Base-by-base conservation (phyloP, 768 basidiomycete species). In the Hypsizygus marmoreus region DNA sequence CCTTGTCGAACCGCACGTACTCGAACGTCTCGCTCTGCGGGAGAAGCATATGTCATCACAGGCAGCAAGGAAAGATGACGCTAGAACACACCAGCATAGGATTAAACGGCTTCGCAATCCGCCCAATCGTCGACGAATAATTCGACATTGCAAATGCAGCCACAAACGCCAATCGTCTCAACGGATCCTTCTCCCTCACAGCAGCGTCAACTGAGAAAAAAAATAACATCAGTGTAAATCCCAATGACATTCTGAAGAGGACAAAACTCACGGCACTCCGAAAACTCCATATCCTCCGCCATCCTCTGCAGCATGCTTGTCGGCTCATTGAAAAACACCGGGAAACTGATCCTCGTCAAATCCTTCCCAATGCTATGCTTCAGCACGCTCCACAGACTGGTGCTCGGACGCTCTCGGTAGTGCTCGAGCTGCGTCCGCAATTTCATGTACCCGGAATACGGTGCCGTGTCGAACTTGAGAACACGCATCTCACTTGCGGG, bases 231-330 rank as follows among this genome's bases (percentile, higher is more conserved):
- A 49, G 19, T 25, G 29, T 47, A 30, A 39, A 46, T 28, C 13
- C 45, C 36, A 19, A 39, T 34, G 54, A 26, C 9, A 13, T 3
- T 44, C 29, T 25, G 22, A 43, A 30, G 40, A 34, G 45, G 17
- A 42, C 35, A 20, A 16, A 2, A 80, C 89, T 73, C 57, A 91
- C 88, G 69, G 59, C 92, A 95, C 55, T 93, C 91, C 1, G 90
- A 86, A 67, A 95, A 97, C 65, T 97, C 95, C 91, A 95, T 95
- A 66, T 98, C 95, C 68, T 98, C 95, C 9, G 94, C 87, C 91
- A 97, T 98, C 39, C 95, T 74, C 70, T 98, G 91, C 49, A 98
- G 64, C 95, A 98, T 97, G 59, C 91, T 94, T 38, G 94, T 97
- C 22, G 92, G 90, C 65, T 91, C 89, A 64, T 93, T 95, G 59